phyloP scores from a whole-genome alignment of 2,329 filamentous ascomycete species.

The Aspergillus melleus region DNA sequence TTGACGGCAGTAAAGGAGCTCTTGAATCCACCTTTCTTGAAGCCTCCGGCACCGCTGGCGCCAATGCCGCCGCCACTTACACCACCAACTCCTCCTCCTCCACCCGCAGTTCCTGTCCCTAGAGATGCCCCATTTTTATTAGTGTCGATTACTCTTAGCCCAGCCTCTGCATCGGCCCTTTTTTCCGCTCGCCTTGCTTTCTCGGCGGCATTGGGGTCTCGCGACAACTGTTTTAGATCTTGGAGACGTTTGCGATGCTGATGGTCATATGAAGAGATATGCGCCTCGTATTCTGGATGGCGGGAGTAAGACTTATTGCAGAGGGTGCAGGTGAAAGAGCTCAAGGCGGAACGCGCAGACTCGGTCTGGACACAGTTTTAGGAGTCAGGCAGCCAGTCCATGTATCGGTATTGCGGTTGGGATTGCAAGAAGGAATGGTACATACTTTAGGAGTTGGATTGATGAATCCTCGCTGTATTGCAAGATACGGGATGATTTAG shows the following conservation, averaged over 20 bases:
- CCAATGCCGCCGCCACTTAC: neutral
- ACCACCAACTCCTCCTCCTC: slow-evolving; percentile 19
- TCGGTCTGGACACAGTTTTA: slow-evolving; percentile 45
- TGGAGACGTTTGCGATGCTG: slow-evolving; percentile 74
- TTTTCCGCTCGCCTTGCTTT: slow-evolving; percentile 44
- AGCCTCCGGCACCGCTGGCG: slow-evolving; percentile 40
- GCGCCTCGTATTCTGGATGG: slow-evolving; percentile 94
- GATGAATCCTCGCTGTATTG: slow-evolving; percentile 47
- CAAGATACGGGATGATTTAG: neutral
- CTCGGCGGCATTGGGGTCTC: slow-evolving; percentile 44
- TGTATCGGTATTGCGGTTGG: too few species aligned
- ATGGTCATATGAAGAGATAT: slow-evolving; percentile 93
- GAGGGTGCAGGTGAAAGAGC: slow-evolving; percentile 79
- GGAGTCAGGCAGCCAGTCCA: neutral
- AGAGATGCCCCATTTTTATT: slow-evolving; percentile 22
- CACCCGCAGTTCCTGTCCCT: slow-evolving; percentile 24
- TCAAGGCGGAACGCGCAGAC: slow-evolving; percentile 71
- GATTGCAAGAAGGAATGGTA: neutral
- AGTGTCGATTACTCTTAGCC: slow-evolving; percentile 38
- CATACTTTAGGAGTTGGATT: slow-evolving; percentile 48
- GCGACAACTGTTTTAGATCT: slow-evolving; percentile 48
- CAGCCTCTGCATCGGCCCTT: slow-evolving; percentile 45
- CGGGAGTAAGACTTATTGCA: slow-evolving; percentile 94
- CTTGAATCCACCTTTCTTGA: slow-evolving; percentile 83
- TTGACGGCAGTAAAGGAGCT: slow-evolving; percentile 66